Conservation (phyloP, 1,139 yeast genomes). For the Debaryomyces nepalensis region DNA sequence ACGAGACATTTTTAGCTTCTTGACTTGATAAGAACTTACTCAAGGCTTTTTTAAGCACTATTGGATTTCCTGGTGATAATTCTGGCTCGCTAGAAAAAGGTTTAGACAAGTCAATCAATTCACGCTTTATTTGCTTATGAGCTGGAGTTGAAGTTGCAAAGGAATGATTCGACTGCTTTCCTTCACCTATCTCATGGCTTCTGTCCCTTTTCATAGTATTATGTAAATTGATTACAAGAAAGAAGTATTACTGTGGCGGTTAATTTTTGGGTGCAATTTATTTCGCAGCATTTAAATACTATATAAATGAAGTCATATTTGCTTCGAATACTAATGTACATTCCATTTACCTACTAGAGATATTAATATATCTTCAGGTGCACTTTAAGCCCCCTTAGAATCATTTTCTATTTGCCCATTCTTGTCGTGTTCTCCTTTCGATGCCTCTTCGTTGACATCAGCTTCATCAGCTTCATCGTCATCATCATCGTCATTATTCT, state of each 20-base stretch:
- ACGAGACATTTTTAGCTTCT: conserved; percentile 10
- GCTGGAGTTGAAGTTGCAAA: conserved; percentile 8
- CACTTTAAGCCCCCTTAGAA: no score
- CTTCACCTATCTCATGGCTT: background rate
- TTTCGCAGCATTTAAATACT: conserved; percentile 9
- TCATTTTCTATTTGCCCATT: no score
- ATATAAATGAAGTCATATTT: background rate
- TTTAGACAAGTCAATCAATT: background rate
- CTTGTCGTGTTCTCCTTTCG: no score
- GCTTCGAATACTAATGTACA: background rate
- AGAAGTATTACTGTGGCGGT: conserved; percentile 4
- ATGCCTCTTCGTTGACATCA: background rate
- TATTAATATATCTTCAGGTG: no score
- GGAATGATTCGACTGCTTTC: background rate
- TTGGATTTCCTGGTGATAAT: background rate
- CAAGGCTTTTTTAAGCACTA: background rate
- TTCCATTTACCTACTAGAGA: background rate
- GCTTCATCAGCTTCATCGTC: conserved; percentile 10
- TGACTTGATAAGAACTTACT: background rate
- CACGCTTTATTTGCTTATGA: conserved; percentile 5
- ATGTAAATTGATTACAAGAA: background rate
- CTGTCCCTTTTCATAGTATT: background rate
- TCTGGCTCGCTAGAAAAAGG: background rate
- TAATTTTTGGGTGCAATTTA: conserved; percentile 10
- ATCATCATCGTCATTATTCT: conserved; percentile 24